A percentile compares a stretch with the other conserved stretches of the same genome.
Evolutionary conservation across 2,329 filamentous ascomycete species (phyloP).

Genomic region (Beauveria sp.): DNA sequence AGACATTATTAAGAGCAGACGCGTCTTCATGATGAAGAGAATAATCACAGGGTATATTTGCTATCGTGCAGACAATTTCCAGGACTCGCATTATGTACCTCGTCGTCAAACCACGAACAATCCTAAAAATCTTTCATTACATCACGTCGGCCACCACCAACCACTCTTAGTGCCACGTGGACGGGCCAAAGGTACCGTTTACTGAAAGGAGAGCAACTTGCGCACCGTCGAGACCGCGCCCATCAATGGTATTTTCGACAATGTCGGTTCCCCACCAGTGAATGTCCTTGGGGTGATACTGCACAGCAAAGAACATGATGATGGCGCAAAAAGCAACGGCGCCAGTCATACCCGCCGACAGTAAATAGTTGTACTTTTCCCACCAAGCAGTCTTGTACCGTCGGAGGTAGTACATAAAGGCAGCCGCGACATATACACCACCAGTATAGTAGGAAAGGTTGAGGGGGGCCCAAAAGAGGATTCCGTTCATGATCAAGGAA

Average conservation of each 20-base stretch:
- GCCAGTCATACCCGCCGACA: conserved; percentile 32
- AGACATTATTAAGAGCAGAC: neutral
- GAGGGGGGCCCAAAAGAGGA: conserved; percentile 34
- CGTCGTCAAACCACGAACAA: neutral
- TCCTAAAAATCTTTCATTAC: neutral
- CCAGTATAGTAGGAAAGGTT: conserved; percentile 36
- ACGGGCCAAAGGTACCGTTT: conserved; percentile 5
- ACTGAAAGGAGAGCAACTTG: neutral
- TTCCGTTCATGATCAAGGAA: conserved; percentile 32
- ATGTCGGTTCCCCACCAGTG: conserved; percentile 35
- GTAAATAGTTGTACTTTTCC: conserved; percentile 39
- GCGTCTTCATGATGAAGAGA: neutral
- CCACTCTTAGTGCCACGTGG: neutral
- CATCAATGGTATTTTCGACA: conserved; percentile 14
- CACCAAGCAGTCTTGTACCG: conserved; percentile 32
- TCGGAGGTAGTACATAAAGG: conserved; percentile 37
- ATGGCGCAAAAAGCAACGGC: conserved; percentile 33
- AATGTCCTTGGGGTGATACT: conserved; percentile 28
- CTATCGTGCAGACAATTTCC: neutral
- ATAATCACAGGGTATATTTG: conserved; percentile 4
- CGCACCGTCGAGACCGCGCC: conserved; percentile 7
- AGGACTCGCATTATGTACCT: neutral
- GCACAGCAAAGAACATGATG: conserved; percentile 35
- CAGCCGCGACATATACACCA: conserved; percentile 30
- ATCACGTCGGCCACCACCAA: neutral